Base-by-base conservation (phyloP, 768 basidiomycete genomes). In the Strobilomyces confusus region DNA sequence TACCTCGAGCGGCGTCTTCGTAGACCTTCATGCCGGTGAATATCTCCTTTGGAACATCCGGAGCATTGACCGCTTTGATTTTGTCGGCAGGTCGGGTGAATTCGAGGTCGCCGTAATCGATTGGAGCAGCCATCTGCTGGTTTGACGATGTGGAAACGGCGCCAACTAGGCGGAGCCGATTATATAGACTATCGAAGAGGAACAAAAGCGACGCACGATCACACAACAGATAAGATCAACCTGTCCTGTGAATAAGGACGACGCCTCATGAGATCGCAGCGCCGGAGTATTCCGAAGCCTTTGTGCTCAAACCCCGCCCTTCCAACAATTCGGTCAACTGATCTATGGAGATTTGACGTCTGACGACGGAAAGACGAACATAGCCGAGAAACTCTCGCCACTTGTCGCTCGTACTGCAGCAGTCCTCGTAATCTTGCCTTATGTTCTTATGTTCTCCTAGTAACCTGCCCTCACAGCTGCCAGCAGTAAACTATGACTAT, bases 11-110 rank as follows among this genome's bases (percentile, higher is more conserved):
- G 13, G 73, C 69, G 37, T 75, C 71, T 61, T 77, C 70, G 36
- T 77, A 76, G 41, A 63, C 63, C 45, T 62, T 66, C 69, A 77
- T 63, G 14, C 63, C 70, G 54, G 68, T 62, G 29, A 72, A 65
- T 41, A 72, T 70, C 33, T 67, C 65, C 49, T 64, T 54, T 1
- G 71, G 69, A 25, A 76, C 44, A 29, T 63, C 55, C 5, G 63
- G 63, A 20, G 72, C 65, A 47, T 73, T 69, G 50, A 76, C 62
- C 0, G 72, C 69, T 50, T 77, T 75, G 57, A 76, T 72, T 41
- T 71, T 70, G 32, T 65, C 58, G 5, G 71, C 71, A 0, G 74
- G 73, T 44, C 69, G 61, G n/a, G 70, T 67, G 44, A 67, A 75
- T 33, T 69, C 50, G 33, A 73, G 66, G 41, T 67, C 58, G 15